Evolutionary conservation across 2,329 filamentous ascomycete species (phyloP), one percentile per base, ranked within the genome.

Genomic region (Pestalotiopsis fici): DNA sequence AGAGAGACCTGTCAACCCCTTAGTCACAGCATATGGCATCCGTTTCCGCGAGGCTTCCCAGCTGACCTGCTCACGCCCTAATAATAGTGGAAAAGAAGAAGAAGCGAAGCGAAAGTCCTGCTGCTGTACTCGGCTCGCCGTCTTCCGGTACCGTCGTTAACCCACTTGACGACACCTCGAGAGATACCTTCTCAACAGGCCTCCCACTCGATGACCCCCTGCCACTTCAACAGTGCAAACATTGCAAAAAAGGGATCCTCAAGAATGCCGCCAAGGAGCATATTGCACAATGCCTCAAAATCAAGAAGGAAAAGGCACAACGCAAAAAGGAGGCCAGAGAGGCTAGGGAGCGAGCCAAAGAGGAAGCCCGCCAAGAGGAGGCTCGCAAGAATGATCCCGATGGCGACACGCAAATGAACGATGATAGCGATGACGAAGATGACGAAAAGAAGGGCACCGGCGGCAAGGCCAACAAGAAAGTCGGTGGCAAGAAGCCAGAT

Each of bases 201-300:
- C 90, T 91, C 67, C 94, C 94, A 0, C 86, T 97, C 72, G 91
- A 94, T 73, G 95, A 97, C 75, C 86, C 85, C 66, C 88, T 92
- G 12, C 93, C 97, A 70, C 87, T 93, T 11, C 90, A 96, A 63
- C 87, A 92, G 72, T 99, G 95, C 86, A 98, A 96, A 78, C 94
- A 97, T 78, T 99, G 95, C 83, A 97, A 96, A 81, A 95, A 97
- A 74, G 92, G 92, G 64, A 88, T 97, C 13, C 84, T 96, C 15
- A 92, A 91, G 74, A 89, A 89, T 37, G 90, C 89, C 0, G 92
- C 93, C 2, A 91, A 91, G 67, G 88, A 88, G 21, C 95, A 99
- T 76, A 93, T 97, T 68, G 90, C 91, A 47, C 89, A 91, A 59
- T 99, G 95, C 74, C 82, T 98, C 67, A 91, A 91, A 72, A 88